Base-by-base conservation (phyloP, 2,329 filamentous ascomycete species). In the Xylaria sp. region DNA sequence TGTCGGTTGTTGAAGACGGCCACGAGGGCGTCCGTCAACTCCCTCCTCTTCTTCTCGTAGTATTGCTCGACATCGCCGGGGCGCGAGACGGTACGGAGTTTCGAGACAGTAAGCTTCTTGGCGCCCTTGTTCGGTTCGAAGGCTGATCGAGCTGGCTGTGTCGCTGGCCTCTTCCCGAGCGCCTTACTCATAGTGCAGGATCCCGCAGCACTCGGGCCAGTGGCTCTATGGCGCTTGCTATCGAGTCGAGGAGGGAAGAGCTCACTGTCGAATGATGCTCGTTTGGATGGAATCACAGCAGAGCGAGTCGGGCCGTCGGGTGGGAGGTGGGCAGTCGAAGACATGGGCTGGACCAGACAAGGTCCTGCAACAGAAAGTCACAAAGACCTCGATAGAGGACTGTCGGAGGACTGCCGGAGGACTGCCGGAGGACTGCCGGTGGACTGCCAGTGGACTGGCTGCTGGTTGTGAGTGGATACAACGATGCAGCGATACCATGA, bases 41-140 rank as follows among this genome's bases (percentile, higher is more conserved):
- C 91, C 45, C 82, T 80, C 88, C 91, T 92, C 3, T 89, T 90
- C 73, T 89, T 89, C 45, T 89, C 84, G 73, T 97, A 93, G 81
- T 97, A 98, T 69, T 88, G 85, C 69, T 92, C 89, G 22, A 92
- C 87, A 73, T 93, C 88, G 61, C 87, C 83, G 59, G 81, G 75
- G 44, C 79, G 77, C 65, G 86, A 85, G n/a, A 86, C 81, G 1
- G 87, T 85, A 66, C 91, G 89, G 70, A 97, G 86, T 77, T 97
- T 98, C 86, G 97, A 97, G 74, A 99, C 92, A n/a, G 95, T 87
- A 51, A 99, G 86, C 79, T 91, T 94, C 83, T 91, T 94, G 22
- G 93, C 90, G 36, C 93, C 94, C 11, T 86, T 84, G 74, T 92
- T 89, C 13, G 93, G 90, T 72, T 91, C 92, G 76, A 94, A 92